These are phyloP conservation scores for Coemansia sp. DNA, from an alignment of 192 early-diverging fungal species.

Conservation along the genomic window DNA sequence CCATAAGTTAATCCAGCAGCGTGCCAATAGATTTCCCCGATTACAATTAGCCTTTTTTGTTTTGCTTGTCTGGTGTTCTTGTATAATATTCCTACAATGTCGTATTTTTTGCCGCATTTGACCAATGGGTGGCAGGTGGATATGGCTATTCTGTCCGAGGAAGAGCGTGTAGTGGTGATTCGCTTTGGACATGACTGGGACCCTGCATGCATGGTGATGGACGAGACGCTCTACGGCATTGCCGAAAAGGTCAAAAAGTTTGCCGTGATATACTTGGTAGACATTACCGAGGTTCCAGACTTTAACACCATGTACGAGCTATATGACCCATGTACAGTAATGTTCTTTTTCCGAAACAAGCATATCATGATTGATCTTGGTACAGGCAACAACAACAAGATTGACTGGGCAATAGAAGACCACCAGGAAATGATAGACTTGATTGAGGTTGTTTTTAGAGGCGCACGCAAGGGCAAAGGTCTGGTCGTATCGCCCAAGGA, in stretches of 20 bases:
- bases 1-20: conserved; percentile 1
- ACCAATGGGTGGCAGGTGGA: conserved; percentile 93
- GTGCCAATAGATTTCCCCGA: not conserved
- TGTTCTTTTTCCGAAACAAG: conserved; percentile 97
- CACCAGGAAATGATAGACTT: conserved; percentile 96
- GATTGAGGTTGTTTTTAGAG: conserved; percentile 85
- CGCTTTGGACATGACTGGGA: conserved; percentile 99
- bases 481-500: conserved; percentile 95
- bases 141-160: conserved; percentile 96
- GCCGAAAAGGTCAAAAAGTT: conserved; percentile 98
- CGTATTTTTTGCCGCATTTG: conserved; percentile 45
- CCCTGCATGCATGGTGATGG: conserved; percentile 94
- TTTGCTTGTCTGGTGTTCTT: not conserved
- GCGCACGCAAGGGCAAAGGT: conserved; percentile 94
- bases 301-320: conserved; percentile 97
- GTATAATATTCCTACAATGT: conserved; percentile 19
- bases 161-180: conserved; percentile 94
- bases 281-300: conserved; percentile 92
- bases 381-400: conserved; percentile 99
- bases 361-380: conserved; percentile 99
- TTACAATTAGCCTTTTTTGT: not conserved
- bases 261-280: conserved; percentile 95
- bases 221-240: conserved; percentile 89
- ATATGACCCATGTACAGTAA: conserved; percentile 96
- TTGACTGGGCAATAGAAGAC: conserved; percentile 93